Base-by-base conservation (phyloP, 352 stramenopile species). In the Globisporangium nunn region DNA sequence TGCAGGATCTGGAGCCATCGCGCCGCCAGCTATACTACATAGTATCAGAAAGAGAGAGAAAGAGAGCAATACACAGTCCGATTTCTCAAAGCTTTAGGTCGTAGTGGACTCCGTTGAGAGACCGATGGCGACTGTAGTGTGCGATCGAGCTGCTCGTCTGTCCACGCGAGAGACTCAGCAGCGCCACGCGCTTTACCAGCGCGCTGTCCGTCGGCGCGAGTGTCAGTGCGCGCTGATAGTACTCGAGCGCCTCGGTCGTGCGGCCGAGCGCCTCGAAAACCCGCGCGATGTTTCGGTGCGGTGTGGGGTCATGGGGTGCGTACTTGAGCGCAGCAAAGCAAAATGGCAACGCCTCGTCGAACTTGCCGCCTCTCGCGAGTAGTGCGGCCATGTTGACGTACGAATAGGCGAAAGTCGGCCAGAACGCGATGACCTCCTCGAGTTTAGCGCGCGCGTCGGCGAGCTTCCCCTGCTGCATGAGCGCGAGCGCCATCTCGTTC, bases 311-410 rank as follows among this genome's bases (percentile, higher is more conserved):
- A 2, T 68, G 30, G 1, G 73, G 78, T 2, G 72, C 62, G 46
- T 70, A 63, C 41, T 70, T 43, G 17, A 87, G 56, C 18, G 81
- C 81, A 6, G 66, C 61, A 0, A 59, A 28, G 28, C 72, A 72
- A 48, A 71, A 71, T 4, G 56, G 43, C 12, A 91, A 51, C 0
- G 78, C 76, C 35, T 87, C 69, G 1, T 49, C 29, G 63, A 87
- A 87, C 12, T 61, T 35, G 6, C 81, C 81, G 15, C 52, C 62
- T 33, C 52, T 68, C 8, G 78, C 76, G 30, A 76, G 53, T 7
- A 91, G 37, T 8, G 58, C 73, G 10, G 76, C 70, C 54, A 85
- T 71, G 52, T 87, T 91, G n/a, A 75, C 61, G 61, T 85, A 78
- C n/a, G 68, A 55, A 3, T 56, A 67, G 5, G 69, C 57, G 41